Percentiles rank a stretch among this genome's conserved stretches.
These are phyloP conservation scores for Sarocladium strictum DNA, from an alignment of 2,329 filamentous ascomycete genomes.

Conservation along the genomic window DNA sequence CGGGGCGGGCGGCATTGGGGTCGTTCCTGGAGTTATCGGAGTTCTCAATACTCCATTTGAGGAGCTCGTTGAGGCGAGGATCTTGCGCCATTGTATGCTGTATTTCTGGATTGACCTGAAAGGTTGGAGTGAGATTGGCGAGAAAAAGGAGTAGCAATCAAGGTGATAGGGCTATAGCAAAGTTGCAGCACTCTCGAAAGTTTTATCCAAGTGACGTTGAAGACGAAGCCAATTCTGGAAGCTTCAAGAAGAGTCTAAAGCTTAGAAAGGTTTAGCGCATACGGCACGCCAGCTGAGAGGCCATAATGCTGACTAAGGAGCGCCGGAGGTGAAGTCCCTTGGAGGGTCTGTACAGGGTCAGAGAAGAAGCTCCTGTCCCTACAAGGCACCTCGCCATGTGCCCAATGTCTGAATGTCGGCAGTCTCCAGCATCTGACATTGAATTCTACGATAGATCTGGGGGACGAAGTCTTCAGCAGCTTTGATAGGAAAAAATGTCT, in stretches of 20 bases:
- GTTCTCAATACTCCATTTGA: constrained; percentile 67
- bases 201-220: constrained; percentile 7
- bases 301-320: background rate
- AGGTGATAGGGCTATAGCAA: background rate
- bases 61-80: constrained; percentile 64
- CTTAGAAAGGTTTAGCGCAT: constrained; percentile 20
- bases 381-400: too few relatives aligned
- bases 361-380: too few relatives aligned
- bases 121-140: background rate
- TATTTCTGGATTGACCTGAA: background rate
- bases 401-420: too few relatives aligned
- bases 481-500: constrained; percentile 22
- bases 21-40: constrained; percentile 26
- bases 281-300: background rate
- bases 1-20: constrained; percentile 23
- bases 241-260: constrained; percentile 31
- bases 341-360: too few relatives aligned
- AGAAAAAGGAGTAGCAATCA: background rate
- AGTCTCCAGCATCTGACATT: too few relatives aligned
- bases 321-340: too few relatives aligned
- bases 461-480: too few relatives aligned
- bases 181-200: background rate
- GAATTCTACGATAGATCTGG: too few relatives aligned
- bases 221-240: constrained; percentile 31
- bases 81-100: constrained; percentile 34